Conservation (phyloP, 768 basidiomycete species). For the Pisolithus sp. region DNA sequence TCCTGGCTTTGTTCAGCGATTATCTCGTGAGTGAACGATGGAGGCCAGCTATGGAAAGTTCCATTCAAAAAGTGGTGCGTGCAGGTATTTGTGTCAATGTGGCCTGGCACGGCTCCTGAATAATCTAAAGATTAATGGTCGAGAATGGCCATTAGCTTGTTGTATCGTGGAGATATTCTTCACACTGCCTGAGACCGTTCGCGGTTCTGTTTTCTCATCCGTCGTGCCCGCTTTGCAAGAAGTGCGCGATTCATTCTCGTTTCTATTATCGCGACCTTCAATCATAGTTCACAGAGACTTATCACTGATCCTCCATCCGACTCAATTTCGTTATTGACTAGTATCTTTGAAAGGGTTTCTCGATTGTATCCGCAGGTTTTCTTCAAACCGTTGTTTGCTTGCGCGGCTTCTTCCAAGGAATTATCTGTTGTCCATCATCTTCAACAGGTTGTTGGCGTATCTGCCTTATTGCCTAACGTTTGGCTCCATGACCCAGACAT, state of each 20-base stretch:
- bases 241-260: constrained; percentile 27
- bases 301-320: constrained; percentile 45
- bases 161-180: constrained; percentile 38
- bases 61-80: constrained; percentile 38
- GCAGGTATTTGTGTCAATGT: neutral
- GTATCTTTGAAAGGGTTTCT: constrained; percentile 47
- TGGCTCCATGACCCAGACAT: constrained; percentile 71
- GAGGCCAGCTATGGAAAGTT: constrained; percentile 37
- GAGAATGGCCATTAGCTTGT: constrained; percentile 39
- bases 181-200: constrained; percentile 43
- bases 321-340: constrained; percentile 41
- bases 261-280: neutral
- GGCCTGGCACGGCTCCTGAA: neutral
- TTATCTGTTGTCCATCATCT: constrained; percentile 55
- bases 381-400: constrained; percentile 66
- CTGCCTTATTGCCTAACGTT: constrained; percentile 51
- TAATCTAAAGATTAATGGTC: constrained; percentile 28
- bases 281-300: constrained; percentile 41
- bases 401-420: constrained; percentile 60
- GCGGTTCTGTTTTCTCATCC: constrained; percentile 32
- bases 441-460: constrained; percentile 43
- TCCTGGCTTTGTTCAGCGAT: neutral
- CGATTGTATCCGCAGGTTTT: constrained; percentile 53
- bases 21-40: constrained; percentile 25
- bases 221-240: constrained; percentile 45